Evolutionary conservation across 192 early-diverging fungal species (phyloP).

Genomic region (Linnemannia hyalina): DNA sequence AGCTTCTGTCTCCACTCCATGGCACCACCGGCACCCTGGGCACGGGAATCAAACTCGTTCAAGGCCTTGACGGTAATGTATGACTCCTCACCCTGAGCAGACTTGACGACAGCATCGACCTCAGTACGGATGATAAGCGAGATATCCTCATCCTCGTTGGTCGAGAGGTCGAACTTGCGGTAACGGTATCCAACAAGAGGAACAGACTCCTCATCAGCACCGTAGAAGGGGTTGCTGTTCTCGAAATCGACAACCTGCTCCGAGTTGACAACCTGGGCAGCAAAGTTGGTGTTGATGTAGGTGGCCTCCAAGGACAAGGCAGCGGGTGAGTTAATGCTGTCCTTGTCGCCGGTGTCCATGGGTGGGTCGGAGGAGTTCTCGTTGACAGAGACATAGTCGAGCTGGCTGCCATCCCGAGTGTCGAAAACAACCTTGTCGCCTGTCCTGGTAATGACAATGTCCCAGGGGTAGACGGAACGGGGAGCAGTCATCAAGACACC

Average conservation of each 20-base stretch:
- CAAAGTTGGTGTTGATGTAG: conserved; percentile 86
- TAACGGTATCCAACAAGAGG: conserved; percentile 88
- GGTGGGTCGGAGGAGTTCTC: conserved; percentile 96
- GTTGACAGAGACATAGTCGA: conserved; percentile 93
- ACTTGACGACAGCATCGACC: conserved; percentile 83
- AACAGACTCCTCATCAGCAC: conserved; percentile 62
- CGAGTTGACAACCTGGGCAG: conserved; percentile 79
- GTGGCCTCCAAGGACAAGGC: conserved; percentile 91
- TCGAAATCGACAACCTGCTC: conserved; percentile 66
- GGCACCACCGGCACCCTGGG: conserved; percentile 86
- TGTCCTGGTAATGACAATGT: conserved; percentile 90
- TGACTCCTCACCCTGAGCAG: conserved; percentile 58
- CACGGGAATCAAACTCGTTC: conserved; percentile 94
- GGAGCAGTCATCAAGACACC: conserved; percentile 94
- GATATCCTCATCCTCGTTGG: conserved; percentile 72
- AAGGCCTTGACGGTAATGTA: conserved; percentile 83
- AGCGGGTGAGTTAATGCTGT: conserved; percentile 88
- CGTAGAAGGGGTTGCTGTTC: conserved; percentile 84
- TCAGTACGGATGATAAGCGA: conserved; percentile 90
- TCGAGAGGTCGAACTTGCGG: conserved; percentile 84
- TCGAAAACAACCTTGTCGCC: conserved; percentile 90
- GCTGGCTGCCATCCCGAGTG: conserved; percentile 87
- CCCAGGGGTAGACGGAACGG: conserved; percentile 95
- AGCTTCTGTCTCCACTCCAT: conserved; percentile 96
- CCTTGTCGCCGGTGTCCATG: conserved; percentile 88